Evolutionary conservation across 306 rosid genomes (phyloP).

Genomic region (Ormosia emarginata): DNA sequence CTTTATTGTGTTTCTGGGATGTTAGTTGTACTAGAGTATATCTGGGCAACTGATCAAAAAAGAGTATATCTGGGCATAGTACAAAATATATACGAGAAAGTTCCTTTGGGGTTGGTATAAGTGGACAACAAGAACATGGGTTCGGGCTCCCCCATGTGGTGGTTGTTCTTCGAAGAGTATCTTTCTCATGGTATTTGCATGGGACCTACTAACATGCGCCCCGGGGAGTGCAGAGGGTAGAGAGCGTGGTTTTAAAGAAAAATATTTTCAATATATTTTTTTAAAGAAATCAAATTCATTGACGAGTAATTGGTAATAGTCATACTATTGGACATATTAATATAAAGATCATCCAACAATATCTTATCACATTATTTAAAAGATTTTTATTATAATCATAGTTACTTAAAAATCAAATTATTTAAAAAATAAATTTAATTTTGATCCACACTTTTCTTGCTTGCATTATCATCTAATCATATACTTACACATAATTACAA

Average conservation of each 20-base stretch:
- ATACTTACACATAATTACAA: neutral
- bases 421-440: neutral
- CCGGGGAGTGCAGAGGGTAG: neutral
- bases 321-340: neutral
- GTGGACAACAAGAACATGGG: conserved; percentile 47
- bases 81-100: conserved; percentile 21
- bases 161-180: conserved; percentile 48
- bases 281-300: conserved; percentile 15
- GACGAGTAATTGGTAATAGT: neutral
- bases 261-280: neutral
- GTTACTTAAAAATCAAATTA: neutral
- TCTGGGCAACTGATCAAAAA: too few relatives aligned
- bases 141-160: conserved; percentile 59
- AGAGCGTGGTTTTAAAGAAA: conserved; percentile 32
- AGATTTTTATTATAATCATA: neutral
- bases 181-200: conserved; percentile 33
- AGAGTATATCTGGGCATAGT: neutral
- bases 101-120: conserved; percentile 16
- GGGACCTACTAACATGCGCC: conserved; percentile 64
- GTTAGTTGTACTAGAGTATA: conserved; percentile 1
- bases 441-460: neutral
- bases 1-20: conserved; percentile 3
- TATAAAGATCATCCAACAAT: neutral
- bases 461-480: neutral
- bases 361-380: neutral